A percentile compares a stretch with the other conserved stretches of the same genome.
Conservation (phyloP, 139 green algal genomes). For the Parachlorella kessleri region DNA sequence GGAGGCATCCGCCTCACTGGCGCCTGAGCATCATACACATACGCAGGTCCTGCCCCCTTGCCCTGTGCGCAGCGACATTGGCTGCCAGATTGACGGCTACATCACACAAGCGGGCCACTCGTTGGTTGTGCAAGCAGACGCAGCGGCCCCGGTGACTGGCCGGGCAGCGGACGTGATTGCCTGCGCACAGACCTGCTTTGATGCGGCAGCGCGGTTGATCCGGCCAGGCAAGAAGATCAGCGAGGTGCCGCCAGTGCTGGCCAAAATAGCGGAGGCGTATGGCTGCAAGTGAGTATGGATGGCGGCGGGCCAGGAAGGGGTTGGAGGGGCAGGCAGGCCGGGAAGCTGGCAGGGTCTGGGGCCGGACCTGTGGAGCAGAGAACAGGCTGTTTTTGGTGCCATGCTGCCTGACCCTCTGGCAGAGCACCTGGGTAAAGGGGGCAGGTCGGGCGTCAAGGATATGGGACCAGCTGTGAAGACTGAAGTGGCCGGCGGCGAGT, state of each 20-base stretch:
- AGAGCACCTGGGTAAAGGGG: too few species aligned
- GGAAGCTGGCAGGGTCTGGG: too few species aligned
- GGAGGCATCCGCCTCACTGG: too few species aligned
- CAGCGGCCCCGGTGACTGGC: slow-evolving; percentile 65
- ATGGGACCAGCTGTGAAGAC: too few species aligned
- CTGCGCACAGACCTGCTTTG: slow-evolving; percentile 77
- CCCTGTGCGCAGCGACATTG: slow-evolving; percentile 80
- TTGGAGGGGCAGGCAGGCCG: background rate
- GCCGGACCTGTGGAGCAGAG: too few species aligned
- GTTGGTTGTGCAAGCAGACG: slow-evolving; percentile 65
- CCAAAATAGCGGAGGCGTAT: slow-evolving; percentile 84
- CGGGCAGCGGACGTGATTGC: slow-evolving; percentile 86
- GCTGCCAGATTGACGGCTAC: slow-evolving; percentile 97
- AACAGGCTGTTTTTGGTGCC: too few species aligned
- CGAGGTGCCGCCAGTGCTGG: slow-evolving; percentile 77
- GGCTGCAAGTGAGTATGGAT: slow-evolving; percentile 59
- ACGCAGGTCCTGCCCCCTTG: background rate
- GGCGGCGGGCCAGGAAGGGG: background rate
- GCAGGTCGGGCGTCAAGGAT: too few species aligned
- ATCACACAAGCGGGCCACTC: slow-evolving; percentile 89
- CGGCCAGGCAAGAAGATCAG: slow-evolving; percentile 80
- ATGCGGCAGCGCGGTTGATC: slow-evolving; percentile 90
- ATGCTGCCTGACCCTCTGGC: too few species aligned
- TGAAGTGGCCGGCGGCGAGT: too few species aligned
- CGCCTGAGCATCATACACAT: too few species aligned